Percentiles rank a stretch among this genome's conserved stretches.
Conservation (phyloP, 495 filamentous ascomycete genomes). For the Podospora conica region DNA sequence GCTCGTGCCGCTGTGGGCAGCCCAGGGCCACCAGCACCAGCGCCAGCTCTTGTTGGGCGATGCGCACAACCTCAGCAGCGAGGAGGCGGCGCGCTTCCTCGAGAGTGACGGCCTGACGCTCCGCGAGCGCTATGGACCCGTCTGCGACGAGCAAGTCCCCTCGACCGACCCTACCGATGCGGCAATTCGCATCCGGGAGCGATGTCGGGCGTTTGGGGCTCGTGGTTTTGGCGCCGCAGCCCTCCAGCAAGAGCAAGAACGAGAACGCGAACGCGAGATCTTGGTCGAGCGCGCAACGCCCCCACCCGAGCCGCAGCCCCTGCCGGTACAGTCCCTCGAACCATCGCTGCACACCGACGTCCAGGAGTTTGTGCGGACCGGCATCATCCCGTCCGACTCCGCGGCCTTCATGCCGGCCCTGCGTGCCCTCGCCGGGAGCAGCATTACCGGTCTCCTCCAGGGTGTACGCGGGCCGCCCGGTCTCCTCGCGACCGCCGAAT, state of each 20-base stretch:
- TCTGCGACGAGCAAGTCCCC: neutral
- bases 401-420: constrained; percentile 33
- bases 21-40: constrained; percentile 47
- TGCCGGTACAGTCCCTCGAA: constrained; percentile 23
- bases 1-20: constrained; percentile 53
- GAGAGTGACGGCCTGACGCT: constrained; percentile 29
- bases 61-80: constrained; percentile 9
- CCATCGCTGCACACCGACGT: constrained; percentile 48
- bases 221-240: no score
- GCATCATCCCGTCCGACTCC: constrained; percentile 12
- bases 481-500: constrained; percentile 53
- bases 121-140: constrained; percentile 11
- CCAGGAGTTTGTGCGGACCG: constrained; percentile 17
- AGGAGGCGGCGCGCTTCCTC: constrained; percentile 40
- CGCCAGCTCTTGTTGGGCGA: constrained; percentile 28
- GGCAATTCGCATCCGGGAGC: no score
- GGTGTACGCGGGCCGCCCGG: constrained; percentile 4
- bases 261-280: constrained; percentile 58
- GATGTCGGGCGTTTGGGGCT: no score
- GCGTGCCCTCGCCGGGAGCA: constrained; percentile 4
- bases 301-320: constrained; percentile 34
- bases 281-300: constrained; percentile 51
- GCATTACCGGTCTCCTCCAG: constrained; percentile 27
- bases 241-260: constrained; percentile 64
- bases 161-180: no score